Conservation (phyloP, 139 green algal species). For the Tetradesmus obliquus region DNA sequence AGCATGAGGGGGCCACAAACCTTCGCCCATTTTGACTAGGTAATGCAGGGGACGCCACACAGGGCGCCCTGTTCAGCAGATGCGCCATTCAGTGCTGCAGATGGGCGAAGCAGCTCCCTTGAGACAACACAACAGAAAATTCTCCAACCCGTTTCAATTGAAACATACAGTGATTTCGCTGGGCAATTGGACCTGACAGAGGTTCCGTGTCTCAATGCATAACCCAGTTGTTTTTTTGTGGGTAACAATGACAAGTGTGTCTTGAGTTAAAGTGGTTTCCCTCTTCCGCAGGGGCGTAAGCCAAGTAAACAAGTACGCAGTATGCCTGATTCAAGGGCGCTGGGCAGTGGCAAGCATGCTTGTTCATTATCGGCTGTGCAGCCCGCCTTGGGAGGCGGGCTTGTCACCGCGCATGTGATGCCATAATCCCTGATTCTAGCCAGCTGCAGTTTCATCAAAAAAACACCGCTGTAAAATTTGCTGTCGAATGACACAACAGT, state of each 20-base stretch:
- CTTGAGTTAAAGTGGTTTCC: too few species aligned
- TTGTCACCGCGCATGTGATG: too few species aligned
- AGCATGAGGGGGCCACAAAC: neutral
- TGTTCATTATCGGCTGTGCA: too few species aligned
- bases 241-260: neutral
- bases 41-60: neutral
- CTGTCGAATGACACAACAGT: too few species aligned
- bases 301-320: too few species aligned
- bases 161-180: neutral
- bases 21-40: neutral
- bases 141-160: neutral
- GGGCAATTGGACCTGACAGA: neutral
- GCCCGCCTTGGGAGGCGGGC: too few species aligned
- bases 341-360: too few species aligned
- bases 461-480: too few species aligned
- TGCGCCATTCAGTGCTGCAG: neutral
- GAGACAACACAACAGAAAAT: neutral
- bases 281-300: too few species aligned
- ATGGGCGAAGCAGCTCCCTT: neutral
- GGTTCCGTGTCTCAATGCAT: neutral
- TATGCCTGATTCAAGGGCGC: too few species aligned
- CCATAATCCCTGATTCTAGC: too few species aligned
- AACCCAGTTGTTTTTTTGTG: constrained; percentile 4
- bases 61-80: neutral
- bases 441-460: too few species aligned